phyloP scores from a whole-genome alignment of 2,329 filamentous ascomycete genomes.

The Ophiostoma ulmi region DNA sequence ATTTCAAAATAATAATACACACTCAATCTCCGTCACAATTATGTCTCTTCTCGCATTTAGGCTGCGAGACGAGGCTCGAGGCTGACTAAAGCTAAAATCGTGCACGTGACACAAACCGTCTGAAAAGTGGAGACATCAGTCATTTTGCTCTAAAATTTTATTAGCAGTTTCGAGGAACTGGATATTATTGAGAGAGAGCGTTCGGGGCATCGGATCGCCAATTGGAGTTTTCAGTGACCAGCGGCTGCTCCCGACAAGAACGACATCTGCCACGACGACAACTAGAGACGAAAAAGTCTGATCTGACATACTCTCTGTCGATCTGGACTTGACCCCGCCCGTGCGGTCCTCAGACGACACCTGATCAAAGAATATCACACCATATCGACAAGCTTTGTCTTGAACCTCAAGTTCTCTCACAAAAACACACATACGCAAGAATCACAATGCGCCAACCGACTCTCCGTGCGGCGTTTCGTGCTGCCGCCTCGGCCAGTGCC shows the following conservation, averaged over 20 bases:
- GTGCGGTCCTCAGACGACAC: neutral
- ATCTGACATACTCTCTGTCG: neutral
- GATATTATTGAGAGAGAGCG: neutral
- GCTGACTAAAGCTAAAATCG: neutral
- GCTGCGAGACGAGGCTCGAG: neutral
- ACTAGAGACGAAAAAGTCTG: neutral
- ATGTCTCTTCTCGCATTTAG: neutral
- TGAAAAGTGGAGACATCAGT: neutral
- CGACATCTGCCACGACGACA: neutral
- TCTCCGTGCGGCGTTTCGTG: slow-evolving; percentile 17
- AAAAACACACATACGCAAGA: neutral
- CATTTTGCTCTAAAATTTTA: slow-evolving; percentile 1
- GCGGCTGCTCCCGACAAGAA: neutral
- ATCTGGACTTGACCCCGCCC: neutral
- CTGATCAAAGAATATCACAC: neutral
- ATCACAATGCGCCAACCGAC: slow-evolving; percentile 18
- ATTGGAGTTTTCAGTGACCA: neutral
- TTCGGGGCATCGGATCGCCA: slow-evolving; percentile 6
- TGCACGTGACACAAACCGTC: neutral
- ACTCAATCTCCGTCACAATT: neutral
- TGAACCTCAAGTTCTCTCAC: neutral
- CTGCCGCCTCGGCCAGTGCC: slow-evolving; percentile 4
- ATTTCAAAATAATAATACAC: neutral
- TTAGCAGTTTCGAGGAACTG: neutral
- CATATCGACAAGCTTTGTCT: neutral